Evolutionary conservation across 345 rosid genomes (phyloP), one percentile per base, ranked within the genome.

Genomic region (Diplotaxis tenuifolia): DNA sequence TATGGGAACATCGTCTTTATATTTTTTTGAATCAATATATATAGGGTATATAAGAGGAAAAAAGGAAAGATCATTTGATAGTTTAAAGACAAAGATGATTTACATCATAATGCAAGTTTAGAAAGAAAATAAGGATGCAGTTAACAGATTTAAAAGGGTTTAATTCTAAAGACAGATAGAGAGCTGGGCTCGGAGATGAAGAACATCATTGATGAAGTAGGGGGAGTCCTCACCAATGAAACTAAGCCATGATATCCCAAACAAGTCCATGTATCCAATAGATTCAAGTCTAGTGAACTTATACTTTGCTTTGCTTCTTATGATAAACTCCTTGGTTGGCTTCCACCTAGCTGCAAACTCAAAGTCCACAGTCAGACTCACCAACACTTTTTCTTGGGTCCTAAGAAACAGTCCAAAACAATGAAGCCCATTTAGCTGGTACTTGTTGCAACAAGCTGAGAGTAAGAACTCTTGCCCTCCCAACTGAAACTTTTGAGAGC

Each of bases 121-220:
- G 52, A 40, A 40, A 36, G 45, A 36, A 36, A 4, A 36, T 10
- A 36, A 36, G 11, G 42, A 36, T 36, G 42, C n/a, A 36, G 42
- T 40, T 40, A 40, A 40, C 12, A 34, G 6, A 5, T 7, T 31
- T 31, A 4, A 27, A 29, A 29, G 34, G 12, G 3, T 31, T 75
- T 62, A 66, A 80, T 74, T 27, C 10, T 74, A 74, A 21, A 0
- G 72, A 36, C 57, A 31, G 71, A 94, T 82, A 75, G 94, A 85
- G 77, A 94, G 94, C 74, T 88, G 88, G 3, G 89, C 97, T 81
- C 90, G 82, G 23, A 94, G 91, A 80, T 94, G 89, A 61, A 94
- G 95, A 47, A 77, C 57, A 29, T 84, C 93, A 40, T 88, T 85
- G 75, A 93, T 85, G 82, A 91, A 89, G 74, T 82, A 87, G 3